phyloP scores from a whole-genome alignment of 164 flowering plant species.

The Macadamia integrifolia region DNA sequence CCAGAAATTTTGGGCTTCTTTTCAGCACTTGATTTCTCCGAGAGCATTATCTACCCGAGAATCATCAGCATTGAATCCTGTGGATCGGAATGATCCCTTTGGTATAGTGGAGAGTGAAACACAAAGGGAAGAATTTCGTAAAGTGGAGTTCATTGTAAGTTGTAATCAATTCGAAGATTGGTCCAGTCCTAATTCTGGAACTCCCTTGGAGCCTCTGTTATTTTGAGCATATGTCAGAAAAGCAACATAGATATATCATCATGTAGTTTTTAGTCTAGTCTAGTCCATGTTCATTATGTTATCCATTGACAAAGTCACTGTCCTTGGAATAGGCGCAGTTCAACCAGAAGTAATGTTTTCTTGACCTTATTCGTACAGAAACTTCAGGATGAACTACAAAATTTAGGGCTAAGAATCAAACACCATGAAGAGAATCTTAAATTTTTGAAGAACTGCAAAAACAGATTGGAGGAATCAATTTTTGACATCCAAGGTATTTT shows the following conservation, averaged over 20 bases:
- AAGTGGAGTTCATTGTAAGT: conserved; percentile 26
- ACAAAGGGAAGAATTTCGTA: conserved; percentile 32
- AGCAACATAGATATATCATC: neutral
- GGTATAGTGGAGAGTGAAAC: conserved; percentile 18
- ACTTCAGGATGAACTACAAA: conserved; percentile 56
- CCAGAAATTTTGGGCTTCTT: neutral
- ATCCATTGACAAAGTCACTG: neutral
- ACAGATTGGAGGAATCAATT: conserved; percentile 57
- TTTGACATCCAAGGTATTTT: conserved; percentile 69
- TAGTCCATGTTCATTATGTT: neutral
- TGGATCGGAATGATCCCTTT: conserved; percentile 21
- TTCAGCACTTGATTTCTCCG: conserved; percentile 18
- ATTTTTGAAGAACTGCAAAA: conserved; percentile 39
- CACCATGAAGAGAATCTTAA: conserved; percentile 63
- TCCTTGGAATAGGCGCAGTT: neutral
- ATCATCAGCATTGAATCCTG: conserved; percentile 26
- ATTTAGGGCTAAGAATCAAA: conserved; percentile 55
- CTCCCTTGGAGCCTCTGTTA: neutral
- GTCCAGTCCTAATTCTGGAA: neutral
- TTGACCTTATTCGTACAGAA: conserved; percentile 36
- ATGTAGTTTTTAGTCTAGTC: neutral
- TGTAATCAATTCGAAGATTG: conserved; percentile 39
- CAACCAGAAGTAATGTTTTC: neutral
- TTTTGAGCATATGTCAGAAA: neutral
- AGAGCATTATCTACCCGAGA: conserved; percentile 22